Evolutionary conservation across 2,329 filamentous ascomycete genomes (phyloP).

Genomic region (Epichloe coenophiala): DNA sequence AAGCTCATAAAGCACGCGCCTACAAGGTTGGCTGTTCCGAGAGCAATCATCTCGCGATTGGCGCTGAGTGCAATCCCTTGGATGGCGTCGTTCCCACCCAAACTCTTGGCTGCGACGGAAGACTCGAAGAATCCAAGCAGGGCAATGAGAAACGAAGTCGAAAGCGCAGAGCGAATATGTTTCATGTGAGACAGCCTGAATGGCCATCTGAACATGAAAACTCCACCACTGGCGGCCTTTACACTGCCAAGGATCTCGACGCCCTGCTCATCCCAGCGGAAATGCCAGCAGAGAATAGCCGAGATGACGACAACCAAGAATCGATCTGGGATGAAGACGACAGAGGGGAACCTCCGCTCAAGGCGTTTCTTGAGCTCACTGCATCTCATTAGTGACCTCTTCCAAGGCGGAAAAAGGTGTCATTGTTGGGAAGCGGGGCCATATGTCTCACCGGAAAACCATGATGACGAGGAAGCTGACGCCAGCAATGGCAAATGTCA

Average conservation of each 20-base stretch:
- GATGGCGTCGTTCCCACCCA: slow-evolving; percentile 58
- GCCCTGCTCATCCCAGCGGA: slow-evolving; percentile 67
- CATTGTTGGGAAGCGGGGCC: background rate
- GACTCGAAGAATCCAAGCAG: slow-evolving; percentile 98
- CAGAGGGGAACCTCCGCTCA: slow-evolving; percentile 62
- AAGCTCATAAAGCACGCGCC: slow-evolving; percentile 86
- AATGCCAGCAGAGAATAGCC: slow-evolving; percentile 61
- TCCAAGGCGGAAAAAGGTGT: background rate
- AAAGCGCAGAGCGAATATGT: slow-evolving; percentile 74
- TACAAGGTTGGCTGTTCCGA: slow-evolving; percentile 82
- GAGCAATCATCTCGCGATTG: slow-evolving; percentile 83
- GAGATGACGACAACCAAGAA: slow-evolving; percentile 81
- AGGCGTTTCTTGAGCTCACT: slow-evolving; percentile 72
- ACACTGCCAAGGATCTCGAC: slow-evolving; percentile 75
- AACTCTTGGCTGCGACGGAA: slow-evolving; percentile 84
- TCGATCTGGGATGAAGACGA: slow-evolving; percentile 85
- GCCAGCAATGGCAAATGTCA: slow-evolving; percentile 65
- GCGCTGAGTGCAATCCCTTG: slow-evolving; percentile 73
- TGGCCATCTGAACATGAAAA: slow-evolving; percentile 76
- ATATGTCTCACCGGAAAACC: slow-evolving; percentile 55
- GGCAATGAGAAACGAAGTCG: slow-evolving; percentile 85
- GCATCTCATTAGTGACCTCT: slow-evolving; percentile 5
- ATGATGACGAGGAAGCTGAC: slow-evolving; percentile 80
- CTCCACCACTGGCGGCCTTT: slow-evolving; percentile 54
- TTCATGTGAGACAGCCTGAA: slow-evolving; percentile 64